phyloP scores from a whole-genome alignment of 352 stramenopile species.

The Blastocystis sp. region DNA sequence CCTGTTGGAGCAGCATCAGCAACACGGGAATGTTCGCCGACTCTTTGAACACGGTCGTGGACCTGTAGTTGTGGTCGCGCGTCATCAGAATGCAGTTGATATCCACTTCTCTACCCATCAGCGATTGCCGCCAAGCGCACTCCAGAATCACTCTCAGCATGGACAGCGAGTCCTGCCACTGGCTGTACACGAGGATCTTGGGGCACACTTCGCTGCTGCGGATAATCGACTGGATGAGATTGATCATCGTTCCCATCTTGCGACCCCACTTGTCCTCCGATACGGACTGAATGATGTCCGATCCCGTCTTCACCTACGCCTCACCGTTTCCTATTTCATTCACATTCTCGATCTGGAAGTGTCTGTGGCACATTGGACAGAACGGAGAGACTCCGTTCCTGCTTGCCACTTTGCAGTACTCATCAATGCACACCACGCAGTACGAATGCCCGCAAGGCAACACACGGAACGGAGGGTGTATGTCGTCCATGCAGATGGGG shows the following conservation, averaged over 20 bases:
- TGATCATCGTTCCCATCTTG: conserved; percentile 36
- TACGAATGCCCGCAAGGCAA: conserved; percentile 44
- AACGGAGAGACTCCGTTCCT: not conserved
- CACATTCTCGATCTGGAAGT: conserved; percentile 6
- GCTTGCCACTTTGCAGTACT: not conserved
- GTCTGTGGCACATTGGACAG: conserved; percentile 20
- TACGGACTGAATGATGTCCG: not conserved
- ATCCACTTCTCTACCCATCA: not conserved
- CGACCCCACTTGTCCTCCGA: conserved; percentile 21
- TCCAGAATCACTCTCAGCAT: conserved; percentile 25
- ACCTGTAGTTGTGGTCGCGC: conserved; percentile 17
- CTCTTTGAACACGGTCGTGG: not conserved
- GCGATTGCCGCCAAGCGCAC: not conserved
- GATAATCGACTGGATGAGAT: conserved; percentile 31
- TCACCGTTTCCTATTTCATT: not conserved
- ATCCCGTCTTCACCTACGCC: conserved; percentile 19
- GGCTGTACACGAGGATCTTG: conserved; percentile 65
- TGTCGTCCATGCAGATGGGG: conserved; percentile 3
- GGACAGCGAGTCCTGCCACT: conserved; percentile 32
- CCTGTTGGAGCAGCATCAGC: conserved; percentile 52
- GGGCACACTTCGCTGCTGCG: not conserved
- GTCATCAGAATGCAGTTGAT: conserved; percentile 46
- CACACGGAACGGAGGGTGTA: conserved; percentile 3
- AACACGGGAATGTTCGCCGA: conserved; percentile 1
- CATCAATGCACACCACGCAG: conserved; percentile 3